phyloP scores from a whole-genome alignment of 2,329 filamentous ascomycete genomes.

The Neonectria magnoliae region DNA sequence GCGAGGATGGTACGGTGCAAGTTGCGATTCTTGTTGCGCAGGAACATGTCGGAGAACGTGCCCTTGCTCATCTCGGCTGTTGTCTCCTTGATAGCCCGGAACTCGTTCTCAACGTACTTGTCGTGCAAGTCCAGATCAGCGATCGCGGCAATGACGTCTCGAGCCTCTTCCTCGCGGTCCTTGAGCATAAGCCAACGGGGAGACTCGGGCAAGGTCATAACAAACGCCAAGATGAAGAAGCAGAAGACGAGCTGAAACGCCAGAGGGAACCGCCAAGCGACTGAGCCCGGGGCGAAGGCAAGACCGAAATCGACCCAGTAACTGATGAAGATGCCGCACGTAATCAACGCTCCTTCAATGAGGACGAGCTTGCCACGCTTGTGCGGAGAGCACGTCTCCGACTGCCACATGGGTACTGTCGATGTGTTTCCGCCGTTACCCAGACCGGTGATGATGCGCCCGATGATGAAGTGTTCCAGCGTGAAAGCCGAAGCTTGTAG shows the following conservation, averaged over 20 bases:
- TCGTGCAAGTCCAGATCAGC: constrained; percentile 64
- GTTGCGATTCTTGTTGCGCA: constrained; percentile 64
- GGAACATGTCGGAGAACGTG: constrained; percentile 68
- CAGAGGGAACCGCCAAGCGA: constrained; percentile 68
- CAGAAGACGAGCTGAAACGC: constrained; percentile 66
- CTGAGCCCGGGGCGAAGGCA: constrained; percentile 56
- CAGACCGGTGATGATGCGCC: constrained; percentile 67
- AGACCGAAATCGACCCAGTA: constrained; percentile 71
- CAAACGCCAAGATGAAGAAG: constrained; percentile 63
- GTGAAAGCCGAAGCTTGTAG: constrained; percentile 67
- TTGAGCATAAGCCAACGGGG: constrained; percentile 60
- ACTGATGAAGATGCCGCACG: constrained; percentile 64
- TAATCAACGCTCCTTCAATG: constrained; percentile 68
- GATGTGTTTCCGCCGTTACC: constrained; percentile 68
- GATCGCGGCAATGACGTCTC: constrained; percentile 60
- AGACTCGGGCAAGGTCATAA: constrained; percentile 65
- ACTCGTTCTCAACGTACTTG: constrained; percentile 68
- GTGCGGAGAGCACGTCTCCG: constrained; percentile 66
- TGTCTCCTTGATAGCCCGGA: constrained; percentile 70
- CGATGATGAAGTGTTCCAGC: constrained; percentile 65
- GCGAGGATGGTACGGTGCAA: constrained; percentile 70
- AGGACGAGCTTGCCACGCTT: constrained; percentile 70
- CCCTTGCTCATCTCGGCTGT: constrained; percentile 75
- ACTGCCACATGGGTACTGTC: constrained; percentile 69
- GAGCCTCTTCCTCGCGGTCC: constrained; percentile 58